Conservation (phyloP, 371 early-diverging fungal species). For the Saksenaea vasiformis region DNA sequence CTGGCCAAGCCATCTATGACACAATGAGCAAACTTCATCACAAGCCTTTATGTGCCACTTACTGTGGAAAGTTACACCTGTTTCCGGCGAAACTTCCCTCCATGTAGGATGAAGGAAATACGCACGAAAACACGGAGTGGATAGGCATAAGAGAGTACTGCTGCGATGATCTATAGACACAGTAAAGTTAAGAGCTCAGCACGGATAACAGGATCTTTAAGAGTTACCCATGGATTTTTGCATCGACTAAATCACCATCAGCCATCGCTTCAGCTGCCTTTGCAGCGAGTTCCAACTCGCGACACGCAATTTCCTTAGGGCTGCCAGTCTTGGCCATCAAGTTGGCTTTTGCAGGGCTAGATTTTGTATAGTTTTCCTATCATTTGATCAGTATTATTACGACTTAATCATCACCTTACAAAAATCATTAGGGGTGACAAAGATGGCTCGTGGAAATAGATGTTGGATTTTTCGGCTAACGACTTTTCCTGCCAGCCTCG, state of each 20-base stretch:
- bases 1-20: conserved; percentile 88
- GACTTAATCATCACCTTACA: conserved; percentile 43
- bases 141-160: conserved; percentile 94
- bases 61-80: conserved; percentile 52
- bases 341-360: conserved; percentile 26
- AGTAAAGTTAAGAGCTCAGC: neutral
- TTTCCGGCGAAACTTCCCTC: conserved; percentile 56
- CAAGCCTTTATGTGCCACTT: conserved; percentile 9
- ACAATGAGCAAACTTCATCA: neutral
- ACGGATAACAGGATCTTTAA: conserved; percentile 6
- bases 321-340: conserved; percentile 9
- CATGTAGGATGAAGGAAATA: conserved; percentile 82
- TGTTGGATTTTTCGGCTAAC: conserved; percentile 81
- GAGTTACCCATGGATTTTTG: conserved; percentile 74
- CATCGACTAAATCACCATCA: conserved; percentile 85
- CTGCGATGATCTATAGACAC: conserved; percentile 53
- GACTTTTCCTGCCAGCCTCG: conserved; percentile 51
- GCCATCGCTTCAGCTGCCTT: conserved; percentile 93
- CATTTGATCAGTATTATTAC: neutral
- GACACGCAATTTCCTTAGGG: conserved; percentile 21
- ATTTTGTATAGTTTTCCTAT: conserved; percentile 55
- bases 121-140: conserved; percentile 90
- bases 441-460: conserved; percentile 94
- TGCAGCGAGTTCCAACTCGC: conserved; percentile 63
- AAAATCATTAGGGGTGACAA: conserved; percentile 94